Base-by-base conservation (phyloP, 2,329 filamentous ascomycete species). In the Alternaria brassicicola region DNA sequence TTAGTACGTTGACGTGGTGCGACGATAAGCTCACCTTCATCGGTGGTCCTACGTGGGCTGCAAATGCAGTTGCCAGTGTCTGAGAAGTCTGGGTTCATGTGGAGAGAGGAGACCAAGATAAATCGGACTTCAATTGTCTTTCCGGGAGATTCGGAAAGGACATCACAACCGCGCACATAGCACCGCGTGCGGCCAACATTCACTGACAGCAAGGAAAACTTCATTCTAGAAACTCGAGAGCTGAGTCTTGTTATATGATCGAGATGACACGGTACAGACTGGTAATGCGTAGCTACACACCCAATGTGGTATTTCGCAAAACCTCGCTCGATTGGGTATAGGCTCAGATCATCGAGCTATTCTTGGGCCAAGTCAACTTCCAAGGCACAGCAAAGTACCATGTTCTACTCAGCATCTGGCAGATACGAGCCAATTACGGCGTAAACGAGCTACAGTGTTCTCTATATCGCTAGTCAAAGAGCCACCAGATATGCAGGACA, bases 1-100 rank as follows among this genome's bases (percentile, higher is more conserved):
- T 54, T 35, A 53, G 48, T 31, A 35, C 28, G 13, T 19, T 54
- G 2, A 50, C 53, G 50, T 30, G n/a, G 38, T 57, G 45, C 26
- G n/a, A 41, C 48, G 21, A 33, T 36, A 51, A 55, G 49, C 36
- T 47, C 55, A 39, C 25, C n/a, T 13, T 50, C 35, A 48, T 49
- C 39, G 33, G 30, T 49, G 8, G 19, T 28, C 25, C 21, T 57
- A 3, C 13, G 15, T 33, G 17, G 25, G 3, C 31, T 35, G 12
- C 12, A 26, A 17, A 8, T 2, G 6, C 19, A 42, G 25, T 26
- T 35, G 30, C 21, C 3, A n/a, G 25, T 8, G 17, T 9, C 30
- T 17, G 19, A 46, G n/a, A 17, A 36, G 41, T 26, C 6, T 13
- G 2, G 8, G 10, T 38, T 10, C 12, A 4, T 9, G 17, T 17